A percentile compares a stretch with the other conserved stretches of the same genome.
Evolutionary conservation across 352 stramenopile genomes (phyloP).

Genomic region (Globisporangium abappressorium): DNA sequence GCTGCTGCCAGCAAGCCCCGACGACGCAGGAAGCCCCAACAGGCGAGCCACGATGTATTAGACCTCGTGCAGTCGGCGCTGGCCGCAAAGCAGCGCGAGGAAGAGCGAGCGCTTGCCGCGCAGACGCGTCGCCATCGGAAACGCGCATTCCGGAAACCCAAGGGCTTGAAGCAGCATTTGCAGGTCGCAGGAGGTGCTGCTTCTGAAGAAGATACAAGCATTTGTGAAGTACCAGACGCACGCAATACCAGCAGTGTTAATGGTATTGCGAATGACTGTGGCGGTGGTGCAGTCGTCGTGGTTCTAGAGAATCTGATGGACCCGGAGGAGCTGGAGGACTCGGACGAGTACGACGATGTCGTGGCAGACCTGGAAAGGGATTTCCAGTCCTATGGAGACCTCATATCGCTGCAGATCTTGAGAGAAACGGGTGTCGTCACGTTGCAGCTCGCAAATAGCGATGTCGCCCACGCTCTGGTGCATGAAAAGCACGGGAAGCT

Average conservation of each 20-base stretch:
- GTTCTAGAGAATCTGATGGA: conserved; percentile 29
- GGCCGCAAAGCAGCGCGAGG: conserved; percentile 1
- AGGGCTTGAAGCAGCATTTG: not conserved
- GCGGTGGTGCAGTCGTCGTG: not conserved
- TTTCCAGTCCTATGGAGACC: not conserved
- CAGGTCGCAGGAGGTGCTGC: not conserved
- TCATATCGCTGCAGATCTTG: conserved; percentile 11
- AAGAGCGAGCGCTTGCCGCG: not conserved
- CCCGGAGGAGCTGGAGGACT: conserved; percentile 44
- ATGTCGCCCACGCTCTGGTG: conserved; percentile 18
- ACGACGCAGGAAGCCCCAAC: not conserved
- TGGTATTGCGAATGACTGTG: not conserved
- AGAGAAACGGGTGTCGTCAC: conserved; percentile 16
- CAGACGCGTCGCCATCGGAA: conserved; percentile 10
- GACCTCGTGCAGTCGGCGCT: conserved; percentile 9
- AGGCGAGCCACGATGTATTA: not conserved
- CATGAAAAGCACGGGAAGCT: conserved; percentile 21
- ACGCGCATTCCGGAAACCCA: conserved; percentile 8
- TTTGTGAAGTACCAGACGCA: not conserved
- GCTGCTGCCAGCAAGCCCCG: not conserved
- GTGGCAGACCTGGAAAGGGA: conserved; percentile 24
- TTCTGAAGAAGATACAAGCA: not conserved
- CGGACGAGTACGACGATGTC: conserved; percentile 50
- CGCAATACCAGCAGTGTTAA: not conserved
- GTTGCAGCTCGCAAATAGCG: conserved; percentile 18